A percentile compares a stretch with the other conserved stretches of the same genome.
Evolutionary conservation across 2,329 filamentous ascomycete species (phyloP).

Genomic region (Beauveria sp.): DNA sequence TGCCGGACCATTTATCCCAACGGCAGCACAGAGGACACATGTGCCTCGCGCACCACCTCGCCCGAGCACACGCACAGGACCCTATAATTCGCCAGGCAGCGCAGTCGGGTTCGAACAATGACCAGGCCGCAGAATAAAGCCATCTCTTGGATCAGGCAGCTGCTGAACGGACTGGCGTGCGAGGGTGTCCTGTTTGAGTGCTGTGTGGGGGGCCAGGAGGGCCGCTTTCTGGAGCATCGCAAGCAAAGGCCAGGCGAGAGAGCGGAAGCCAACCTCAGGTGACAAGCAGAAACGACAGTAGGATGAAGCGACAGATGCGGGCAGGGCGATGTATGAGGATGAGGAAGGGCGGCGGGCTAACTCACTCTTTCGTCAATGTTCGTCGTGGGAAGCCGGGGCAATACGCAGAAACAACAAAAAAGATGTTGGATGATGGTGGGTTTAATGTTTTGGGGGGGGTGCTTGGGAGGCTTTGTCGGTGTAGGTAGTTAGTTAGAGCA

Average conservation of each 20-base stretch:
- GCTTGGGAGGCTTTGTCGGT: slow-evolving; percentile 3
- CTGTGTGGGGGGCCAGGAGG: slow-evolving; percentile 6
- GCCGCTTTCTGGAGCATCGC: slow-evolving; percentile 7
- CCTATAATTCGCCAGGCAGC: not conserved
- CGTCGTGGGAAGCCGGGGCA: slow-evolving; percentile 1
- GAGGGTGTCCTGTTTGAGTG: slow-evolving; percentile 1
- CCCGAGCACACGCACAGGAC: not conserved
- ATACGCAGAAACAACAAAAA: slow-evolving; percentile 6
- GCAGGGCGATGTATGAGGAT: not conserved
- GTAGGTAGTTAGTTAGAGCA: not conserved
- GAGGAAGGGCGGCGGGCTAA: slow-evolving; percentile 3
- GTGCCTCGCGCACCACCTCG: not conserved
- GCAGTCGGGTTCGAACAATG: not conserved
- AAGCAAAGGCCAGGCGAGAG: not conserved
- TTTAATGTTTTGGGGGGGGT: slow-evolving; percentile 5
- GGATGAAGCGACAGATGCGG: not conserved
- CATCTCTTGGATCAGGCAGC: not conserved
- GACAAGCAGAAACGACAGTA: not conserved
- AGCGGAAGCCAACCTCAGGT: not conserved
- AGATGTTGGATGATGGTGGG: slow-evolving; percentile 10
- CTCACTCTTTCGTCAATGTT: slow-evolving; percentile 7
- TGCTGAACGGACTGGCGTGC: not conserved
- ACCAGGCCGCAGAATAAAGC: not conserved
- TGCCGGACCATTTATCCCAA: slow-evolving; percentile 2
- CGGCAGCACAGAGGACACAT: slow-evolving; percentile 10